Percentiles rank a stretch among this genome's conserved stretches.
These are phyloP conservation scores for Bipolaris gigantea DNA, from an alignment of 2,329 filamentous ascomycete genomes.

Conservation along the genomic window DNA sequence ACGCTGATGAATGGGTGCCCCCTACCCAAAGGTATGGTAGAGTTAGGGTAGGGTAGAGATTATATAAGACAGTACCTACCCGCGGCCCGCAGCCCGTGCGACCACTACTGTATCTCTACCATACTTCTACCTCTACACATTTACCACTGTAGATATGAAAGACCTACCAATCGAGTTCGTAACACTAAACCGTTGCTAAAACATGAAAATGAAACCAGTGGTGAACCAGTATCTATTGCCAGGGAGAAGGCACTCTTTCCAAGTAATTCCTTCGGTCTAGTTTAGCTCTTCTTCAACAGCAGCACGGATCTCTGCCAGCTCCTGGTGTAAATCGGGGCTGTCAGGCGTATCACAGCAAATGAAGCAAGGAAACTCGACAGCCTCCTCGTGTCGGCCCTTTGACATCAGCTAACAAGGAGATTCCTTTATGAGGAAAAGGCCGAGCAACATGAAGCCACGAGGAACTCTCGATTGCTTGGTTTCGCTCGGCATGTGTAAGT, in stretches of 20 bases:
- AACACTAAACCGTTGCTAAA: slow-evolving; percentile 76
- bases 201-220: slow-evolving; percentile 72
- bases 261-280: slow-evolving; percentile 53
- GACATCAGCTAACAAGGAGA: slow-evolving; percentile 51
- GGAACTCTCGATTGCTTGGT: slow-evolving; percentile 53
- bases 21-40: no score
- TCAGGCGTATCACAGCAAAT: slow-evolving; percentile 10
- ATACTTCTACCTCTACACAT: no score
- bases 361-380: slow-evolving; percentile 61
- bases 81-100: no score
- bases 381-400: slow-evolving; percentile 47
- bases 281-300: slow-evolving; percentile 72
- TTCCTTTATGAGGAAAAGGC: slow-evolving; percentile 50
- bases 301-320: slow-evolving; percentile 66
- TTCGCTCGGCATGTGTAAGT: slow-evolving; percentile 47
- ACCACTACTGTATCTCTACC: no score
- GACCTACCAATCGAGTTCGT: slow-evolving; percentile 66
- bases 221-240: slow-evolving; percentile 64
- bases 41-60: no score
- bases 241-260: slow-evolving; percentile 56
- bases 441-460: slow-evolving; percentile 59
- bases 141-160: no score
- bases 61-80: no score
- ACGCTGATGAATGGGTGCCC: no score
- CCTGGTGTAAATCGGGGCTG: slow-evolving; percentile 51